Evolutionary conservation across 805 yeast genomes (phyloP).

Genomic region (Jamesozyma rosinii): DNA sequence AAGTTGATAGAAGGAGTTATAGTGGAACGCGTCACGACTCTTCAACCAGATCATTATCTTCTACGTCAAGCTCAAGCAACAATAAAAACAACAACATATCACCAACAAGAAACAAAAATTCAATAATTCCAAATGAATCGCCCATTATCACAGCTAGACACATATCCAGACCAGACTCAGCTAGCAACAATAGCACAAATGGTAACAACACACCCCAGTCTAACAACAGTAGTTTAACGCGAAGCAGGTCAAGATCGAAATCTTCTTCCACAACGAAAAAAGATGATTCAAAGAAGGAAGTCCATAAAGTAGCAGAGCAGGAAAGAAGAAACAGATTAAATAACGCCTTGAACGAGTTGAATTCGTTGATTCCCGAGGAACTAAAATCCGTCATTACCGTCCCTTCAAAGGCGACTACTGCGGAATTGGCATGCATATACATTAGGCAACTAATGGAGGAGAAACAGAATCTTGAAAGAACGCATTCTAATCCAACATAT

Average conservation of each 20-base stretch:
- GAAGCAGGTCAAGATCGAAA: background rate
- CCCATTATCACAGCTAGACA: slow-evolving; percentile 2
- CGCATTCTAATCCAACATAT: no score
- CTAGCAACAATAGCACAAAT: slow-evolving; percentile 4
- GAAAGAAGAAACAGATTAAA: slow-evolving; percentile 92
- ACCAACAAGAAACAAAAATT: slow-evolving; percentile 14
- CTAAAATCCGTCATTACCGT: slow-evolving; percentile 49
- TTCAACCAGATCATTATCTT: slow-evolving; percentile 5
- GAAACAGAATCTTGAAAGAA: background rate
- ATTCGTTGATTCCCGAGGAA: slow-evolving; percentile 53
- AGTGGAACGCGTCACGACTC: slow-evolving; percentile 1
- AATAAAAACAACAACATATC: slow-evolving; percentile 15
- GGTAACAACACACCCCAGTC: background rate
- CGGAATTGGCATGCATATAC: slow-evolving; percentile 74
- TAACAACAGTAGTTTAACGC: background rate
- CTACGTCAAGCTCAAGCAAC: slow-evolving; percentile 2
- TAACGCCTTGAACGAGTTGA: slow-evolving; percentile 69
- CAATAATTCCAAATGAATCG: slow-evolving; percentile 8
- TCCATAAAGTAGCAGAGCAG: slow-evolving; percentile 90
- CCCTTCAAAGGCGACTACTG: slow-evolving; percentile 91
- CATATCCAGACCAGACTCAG: slow-evolving; percentile 1
- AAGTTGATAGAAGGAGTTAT: background rate
- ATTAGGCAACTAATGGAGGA: slow-evolving; percentile 34
- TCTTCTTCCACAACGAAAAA: slow-evolving; percentile 1
- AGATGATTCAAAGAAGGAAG: slow-evolving; percentile 24